Conservation (phyloP, 495 filamentous ascomycete genomes). For the Lasiosphaeria miniovina region DNA sequence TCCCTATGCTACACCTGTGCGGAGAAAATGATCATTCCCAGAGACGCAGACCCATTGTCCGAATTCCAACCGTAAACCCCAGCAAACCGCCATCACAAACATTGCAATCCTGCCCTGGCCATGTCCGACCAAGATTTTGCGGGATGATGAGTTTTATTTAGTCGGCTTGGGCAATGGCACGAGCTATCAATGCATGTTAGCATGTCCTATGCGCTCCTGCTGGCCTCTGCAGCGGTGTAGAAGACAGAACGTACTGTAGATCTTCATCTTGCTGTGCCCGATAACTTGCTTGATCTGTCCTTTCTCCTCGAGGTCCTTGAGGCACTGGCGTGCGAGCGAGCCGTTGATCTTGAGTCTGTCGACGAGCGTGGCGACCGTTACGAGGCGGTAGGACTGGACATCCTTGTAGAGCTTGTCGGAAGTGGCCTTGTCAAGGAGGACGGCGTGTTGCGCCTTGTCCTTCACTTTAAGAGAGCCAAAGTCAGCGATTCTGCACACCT, state of each 20-base stretch:
- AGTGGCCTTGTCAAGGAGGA: conserved; percentile 74
- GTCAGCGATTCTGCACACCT: conserved; percentile 19
- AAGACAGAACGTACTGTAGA: conserved; percentile 78
- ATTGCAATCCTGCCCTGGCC: conserved; percentile 26
- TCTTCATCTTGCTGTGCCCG: conserved; percentile 91
- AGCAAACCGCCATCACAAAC: conserved; percentile 29
- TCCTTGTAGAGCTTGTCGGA: conserved; percentile 95
- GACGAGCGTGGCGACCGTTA: conserved; percentile 97
- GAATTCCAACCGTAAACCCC: conserved; percentile 31
- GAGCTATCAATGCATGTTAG: conserved; percentile 51
- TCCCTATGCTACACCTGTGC: conserved; percentile 35
- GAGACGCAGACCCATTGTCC: conserved; percentile 30
- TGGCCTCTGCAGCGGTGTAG: not conserved
- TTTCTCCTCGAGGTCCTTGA: conserved; percentile 95
- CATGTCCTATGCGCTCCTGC: conserved; percentile 8
- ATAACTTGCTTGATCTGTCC: conserved; percentile 98
- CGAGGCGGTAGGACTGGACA: conserved; percentile 99
- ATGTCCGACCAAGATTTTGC: conserved; percentile 30
- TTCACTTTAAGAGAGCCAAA: conserved; percentile 65
- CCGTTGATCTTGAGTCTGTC: conserved; percentile 99
- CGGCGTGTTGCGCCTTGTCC: conserved; percentile 99
- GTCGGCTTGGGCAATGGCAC: conserved; percentile 57
- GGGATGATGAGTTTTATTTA: conserved; percentile 36
- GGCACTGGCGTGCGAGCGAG: conserved; percentile 82
- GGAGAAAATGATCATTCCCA: conserved; percentile 32